Evolutionary conservation across 2,329 filamentous ascomycete species (phyloP).

Genomic region (Chaetoscypha palmicola): DNA sequence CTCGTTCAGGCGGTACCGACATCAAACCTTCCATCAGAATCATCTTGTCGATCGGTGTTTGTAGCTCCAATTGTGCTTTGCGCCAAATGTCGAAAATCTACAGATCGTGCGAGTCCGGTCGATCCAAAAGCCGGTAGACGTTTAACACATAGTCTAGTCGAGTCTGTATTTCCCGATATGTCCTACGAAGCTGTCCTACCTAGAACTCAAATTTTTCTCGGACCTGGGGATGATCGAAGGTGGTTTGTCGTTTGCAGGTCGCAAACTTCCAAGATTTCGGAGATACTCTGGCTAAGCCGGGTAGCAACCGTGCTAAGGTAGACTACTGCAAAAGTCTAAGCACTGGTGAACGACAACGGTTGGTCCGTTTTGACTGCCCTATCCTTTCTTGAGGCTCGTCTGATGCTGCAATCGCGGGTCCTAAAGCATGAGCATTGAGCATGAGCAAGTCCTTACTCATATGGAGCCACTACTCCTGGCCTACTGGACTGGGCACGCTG

Average conservation of each 20-base stretch:
- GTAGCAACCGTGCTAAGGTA: conserved; percentile 6
- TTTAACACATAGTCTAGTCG: conserved; percentile 5
- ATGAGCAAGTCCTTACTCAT: too few relatives aligned
- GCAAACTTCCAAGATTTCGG: background rate
- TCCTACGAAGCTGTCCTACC: conserved; percentile 2
- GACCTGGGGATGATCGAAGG: background rate
- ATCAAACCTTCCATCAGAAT: conserved; percentile 45
- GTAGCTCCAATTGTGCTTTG: background rate
- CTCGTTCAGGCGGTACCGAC: conserved; percentile 44
- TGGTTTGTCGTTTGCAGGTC: background rate
- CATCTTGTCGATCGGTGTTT: conserved; percentile 31
- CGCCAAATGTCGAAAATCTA: background rate
- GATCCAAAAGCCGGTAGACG: background rate
- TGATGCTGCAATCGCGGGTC: background rate
- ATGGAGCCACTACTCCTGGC: too few relatives aligned
- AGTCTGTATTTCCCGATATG: conserved; percentile 1
- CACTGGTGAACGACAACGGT: background rate
- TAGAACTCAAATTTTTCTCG: background rate
- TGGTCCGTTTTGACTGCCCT: background rate
- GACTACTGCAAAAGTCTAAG: background rate
- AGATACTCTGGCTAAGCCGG: background rate
- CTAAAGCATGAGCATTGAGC: background rate
- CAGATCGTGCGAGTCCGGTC: background rate
- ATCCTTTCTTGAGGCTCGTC: conserved; percentile 3
- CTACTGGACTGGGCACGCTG: too few relatives aligned